phyloP scores from a whole-genome alignment of 768 basidiomycete genomes.

The Leccinum variicolor region DNA sequence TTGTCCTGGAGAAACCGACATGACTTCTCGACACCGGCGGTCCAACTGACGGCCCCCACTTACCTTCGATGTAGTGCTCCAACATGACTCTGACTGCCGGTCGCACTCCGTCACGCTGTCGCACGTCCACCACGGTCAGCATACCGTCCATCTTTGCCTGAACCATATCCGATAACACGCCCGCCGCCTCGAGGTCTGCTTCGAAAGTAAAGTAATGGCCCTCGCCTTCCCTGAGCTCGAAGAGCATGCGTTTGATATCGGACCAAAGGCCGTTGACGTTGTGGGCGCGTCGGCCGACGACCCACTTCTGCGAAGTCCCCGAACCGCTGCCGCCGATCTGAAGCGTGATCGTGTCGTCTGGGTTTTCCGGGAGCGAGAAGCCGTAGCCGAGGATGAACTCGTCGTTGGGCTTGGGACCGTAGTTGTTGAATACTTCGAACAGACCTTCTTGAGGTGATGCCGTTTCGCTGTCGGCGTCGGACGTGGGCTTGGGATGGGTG shows the following conservation, averaged over 20 bases:
- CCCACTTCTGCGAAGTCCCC: conserved; percentile 44
- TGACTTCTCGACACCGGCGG: neutral
- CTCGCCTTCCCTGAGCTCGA: conserved; percentile 16
- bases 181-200: conserved; percentile 66
- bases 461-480: conserved; percentile 12
- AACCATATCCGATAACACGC: conserved; percentile 66
- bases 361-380: conserved; percentile 75
- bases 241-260: conserved; percentile 39
- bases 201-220: conserved; percentile 39
- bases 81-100: conserved; percentile 65
- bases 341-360: conserved; percentile 83
- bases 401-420: conserved; percentile 87
- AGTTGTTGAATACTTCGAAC: conserved; percentile 73
- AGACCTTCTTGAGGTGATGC: conserved; percentile 31
- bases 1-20: conserved; percentile 43
- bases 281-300: conserved; percentile 54
- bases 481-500: conserved; percentile 33
- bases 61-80: conserved; percentile 64
- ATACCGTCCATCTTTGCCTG: conserved; percentile 47
- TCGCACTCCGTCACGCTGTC: conserved; percentile 34
- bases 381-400: conserved; percentile 92
- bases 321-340: conserved; percentile 62
- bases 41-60: conserved; percentile 2
- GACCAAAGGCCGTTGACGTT: conserved; percentile 62
- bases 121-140: conserved; percentile 33